These are phyloP conservation scores for Poronia punctata DNA, from an alignment of 495 filamentous ascomycete species.

Conservation along the genomic window DNA sequence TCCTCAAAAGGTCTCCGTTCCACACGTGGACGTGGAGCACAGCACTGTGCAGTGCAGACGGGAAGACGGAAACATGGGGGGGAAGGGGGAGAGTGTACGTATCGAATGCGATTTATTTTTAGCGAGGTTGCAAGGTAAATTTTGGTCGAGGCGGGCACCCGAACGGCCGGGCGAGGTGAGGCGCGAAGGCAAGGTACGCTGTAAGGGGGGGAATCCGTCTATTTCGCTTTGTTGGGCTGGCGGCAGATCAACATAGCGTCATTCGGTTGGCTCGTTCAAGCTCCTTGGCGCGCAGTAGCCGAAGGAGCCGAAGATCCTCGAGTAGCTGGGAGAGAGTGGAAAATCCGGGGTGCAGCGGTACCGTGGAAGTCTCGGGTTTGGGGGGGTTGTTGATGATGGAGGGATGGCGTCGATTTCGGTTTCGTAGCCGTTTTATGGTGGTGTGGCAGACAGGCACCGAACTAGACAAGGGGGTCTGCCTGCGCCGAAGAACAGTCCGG, in stretches of 20 bases:
- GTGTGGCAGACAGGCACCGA: constrained; percentile 24
- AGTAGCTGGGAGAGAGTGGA: too few relatives aligned
- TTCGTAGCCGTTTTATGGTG: constrained; percentile 11
- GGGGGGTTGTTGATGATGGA: constrained; percentile 2
- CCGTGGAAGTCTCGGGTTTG: neutral
- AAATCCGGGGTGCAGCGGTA: constrained; percentile 6
- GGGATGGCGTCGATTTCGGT: constrained; percentile 2
- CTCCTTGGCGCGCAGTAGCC: constrained; percentile 2
- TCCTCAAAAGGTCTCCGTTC: too few relatives aligned
- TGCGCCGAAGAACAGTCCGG: constrained; percentile 9
- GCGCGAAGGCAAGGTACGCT: too few relatives aligned
- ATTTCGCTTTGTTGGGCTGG: too few relatives aligned
- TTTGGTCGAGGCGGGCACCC: too few relatives aligned
- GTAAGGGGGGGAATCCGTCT: too few relatives aligned
- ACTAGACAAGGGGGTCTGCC: constrained; percentile 27
- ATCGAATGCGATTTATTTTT: constrained; percentile 8
- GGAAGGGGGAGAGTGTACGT: neutral
- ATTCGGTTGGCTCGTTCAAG: neutral
- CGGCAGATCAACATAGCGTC: constrained; percentile 8
- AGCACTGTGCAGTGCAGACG: too few relatives aligned
- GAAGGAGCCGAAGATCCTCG: constrained; percentile 5
- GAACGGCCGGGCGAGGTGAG: too few relatives aligned
- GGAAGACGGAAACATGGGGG: too few relatives aligned
- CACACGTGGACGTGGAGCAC: too few relatives aligned
- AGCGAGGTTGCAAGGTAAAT: constrained; percentile 14